phyloP scores from a whole-genome alignment of 805 yeast species.

The Candida xiaguanensis region DNA sequence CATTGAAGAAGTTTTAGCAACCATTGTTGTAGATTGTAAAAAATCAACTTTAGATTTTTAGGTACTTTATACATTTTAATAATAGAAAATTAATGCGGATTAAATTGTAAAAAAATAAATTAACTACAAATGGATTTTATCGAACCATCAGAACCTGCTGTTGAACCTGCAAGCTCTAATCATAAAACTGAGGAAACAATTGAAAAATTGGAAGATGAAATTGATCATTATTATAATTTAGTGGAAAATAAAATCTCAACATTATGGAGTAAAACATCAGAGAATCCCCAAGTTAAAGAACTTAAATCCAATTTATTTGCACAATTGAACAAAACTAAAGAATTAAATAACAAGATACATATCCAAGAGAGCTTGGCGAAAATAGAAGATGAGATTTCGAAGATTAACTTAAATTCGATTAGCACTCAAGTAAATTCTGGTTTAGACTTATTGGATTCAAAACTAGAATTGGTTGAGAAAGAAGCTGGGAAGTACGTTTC shows the following conservation, averaged over 20 bases:
- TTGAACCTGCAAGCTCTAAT: not conserved
- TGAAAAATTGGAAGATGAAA: slow-evolving; percentile 48
- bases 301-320: slow-evolving; percentile 23
- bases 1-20: slow-evolving; percentile 69
- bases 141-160: not conserved
- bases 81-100: not conserved
- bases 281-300: slow-evolving; percentile 32
- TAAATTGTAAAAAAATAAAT: not conserved
- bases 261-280: slow-evolving; percentile 32
- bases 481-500: slow-evolving; percentile 58
- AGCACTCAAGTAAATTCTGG: slow-evolving; percentile 47
- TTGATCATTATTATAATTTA: slow-evolving; percentile 46
- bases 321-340: slow-evolving; percentile 27
- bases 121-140: slow-evolving; percentile 3
- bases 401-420: slow-evolving; percentile 20
- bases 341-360: slow-evolving; percentile 22
- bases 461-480: slow-evolving; percentile 70
- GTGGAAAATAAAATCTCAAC: slow-evolving; percentile 38
- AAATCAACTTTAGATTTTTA: slow-evolving; percentile 17
- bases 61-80: not conserved
- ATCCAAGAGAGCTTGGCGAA: slow-evolving; percentile 12
- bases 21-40: slow-evolving; percentile 65
- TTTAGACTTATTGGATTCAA: slow-evolving; percentile 66
- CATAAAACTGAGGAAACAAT: slow-evolving; percentile 50
- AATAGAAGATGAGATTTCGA: slow-evolving; percentile 12